phyloP scores from a whole-genome alignment of 225 moss, liverwort and hornwort species.

The Straminergon stramineum region DNA sequence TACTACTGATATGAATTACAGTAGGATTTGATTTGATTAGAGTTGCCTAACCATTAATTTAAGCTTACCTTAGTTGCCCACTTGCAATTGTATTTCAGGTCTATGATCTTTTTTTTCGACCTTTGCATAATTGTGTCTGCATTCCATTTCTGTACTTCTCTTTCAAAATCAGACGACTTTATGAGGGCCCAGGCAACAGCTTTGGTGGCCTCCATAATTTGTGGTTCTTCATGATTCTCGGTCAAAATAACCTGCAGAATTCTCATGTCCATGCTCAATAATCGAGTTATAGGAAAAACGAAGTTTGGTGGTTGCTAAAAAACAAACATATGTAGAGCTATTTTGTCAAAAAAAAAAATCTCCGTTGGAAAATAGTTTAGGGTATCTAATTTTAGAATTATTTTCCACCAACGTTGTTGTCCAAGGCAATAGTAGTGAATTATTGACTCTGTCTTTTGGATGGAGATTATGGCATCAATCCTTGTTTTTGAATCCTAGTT shows the following conservation, averaged over 20 bases:
- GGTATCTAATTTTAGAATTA: neutral
- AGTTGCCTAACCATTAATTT: too few species aligned
- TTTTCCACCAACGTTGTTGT: neutral
- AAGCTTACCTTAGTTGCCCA: neutral
- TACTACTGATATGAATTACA: neutral
- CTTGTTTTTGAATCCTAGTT: too few species aligned
- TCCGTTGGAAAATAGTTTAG: neutral
- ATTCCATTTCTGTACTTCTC: neutral
- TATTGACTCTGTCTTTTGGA: too few species aligned
- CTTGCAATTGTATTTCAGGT: neutral
- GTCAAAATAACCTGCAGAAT: neutral
- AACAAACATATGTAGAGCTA: neutral
- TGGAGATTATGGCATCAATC: too few species aligned
- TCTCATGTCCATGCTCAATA: neutral
- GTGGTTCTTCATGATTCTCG: neutral
- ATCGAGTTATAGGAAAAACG: neutral
- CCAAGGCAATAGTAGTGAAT: accelerated
- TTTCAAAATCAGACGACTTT: neutral
- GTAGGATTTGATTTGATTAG: neutral
- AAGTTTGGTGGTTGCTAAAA: neutral
- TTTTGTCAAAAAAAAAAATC: too few species aligned
- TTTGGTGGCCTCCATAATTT: neutral
- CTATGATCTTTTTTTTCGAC: neutral
- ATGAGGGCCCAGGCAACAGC: neutral
- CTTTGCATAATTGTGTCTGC: neutral